Conservation (phyloP, 768 basidiomycete genomes). For the Leucocoprinus sp. region DNA sequence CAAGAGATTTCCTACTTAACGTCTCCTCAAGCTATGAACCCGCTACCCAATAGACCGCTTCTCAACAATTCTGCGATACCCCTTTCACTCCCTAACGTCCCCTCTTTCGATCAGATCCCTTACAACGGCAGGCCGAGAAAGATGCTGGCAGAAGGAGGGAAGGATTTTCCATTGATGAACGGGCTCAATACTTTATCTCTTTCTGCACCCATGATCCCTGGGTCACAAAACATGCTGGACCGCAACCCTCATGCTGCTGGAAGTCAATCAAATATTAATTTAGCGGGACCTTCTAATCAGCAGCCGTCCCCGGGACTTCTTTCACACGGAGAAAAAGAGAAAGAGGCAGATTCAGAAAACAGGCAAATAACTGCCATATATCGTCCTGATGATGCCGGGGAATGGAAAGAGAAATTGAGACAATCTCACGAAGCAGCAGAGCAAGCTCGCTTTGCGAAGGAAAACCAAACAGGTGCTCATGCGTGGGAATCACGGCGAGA, state of each 20-base stretch:
- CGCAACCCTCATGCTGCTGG: conserved; percentile 37
- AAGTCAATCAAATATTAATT: conserved; percentile 3
- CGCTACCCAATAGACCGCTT: conserved; percentile 81
- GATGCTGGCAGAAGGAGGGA: conserved; percentile 64
- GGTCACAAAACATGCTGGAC: conserved; percentile 38
- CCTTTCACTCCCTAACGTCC: conserved; percentile 60
- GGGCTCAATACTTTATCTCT: conserved; percentile 46
- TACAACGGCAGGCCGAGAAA: conserved; percentile 81
- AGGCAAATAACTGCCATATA: conserved; percentile 74
- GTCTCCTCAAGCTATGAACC: conserved; percentile 95
- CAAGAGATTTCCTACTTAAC: conserved; percentile 98
- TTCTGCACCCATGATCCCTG: conserved; percentile 38
- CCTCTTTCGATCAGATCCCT: conserved; percentile 63
- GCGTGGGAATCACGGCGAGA: conserved; percentile 45
- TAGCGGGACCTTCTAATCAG: conserved; percentile 17
- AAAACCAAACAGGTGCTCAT: conserved; percentile 28
- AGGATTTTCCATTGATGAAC: conserved; percentile 63
- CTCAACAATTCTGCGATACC: conserved; percentile 57
- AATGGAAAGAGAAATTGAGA: conserved; percentile 79
- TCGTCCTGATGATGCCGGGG: conserved; percentile 74
- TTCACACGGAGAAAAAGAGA: conserved; percentile 32
- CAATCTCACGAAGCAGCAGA: conserved; percentile 56
- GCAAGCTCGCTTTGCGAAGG: conserved; percentile 35
- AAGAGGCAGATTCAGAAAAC: conserved; percentile 39
- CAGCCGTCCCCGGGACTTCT: conserved; percentile 25